Evolutionary conservation across 2,329 filamentous ascomycete species (phyloP), one percentile per base, ranked within the genome.

Genomic region (Zymoseptoria pseudotritici): DNA sequence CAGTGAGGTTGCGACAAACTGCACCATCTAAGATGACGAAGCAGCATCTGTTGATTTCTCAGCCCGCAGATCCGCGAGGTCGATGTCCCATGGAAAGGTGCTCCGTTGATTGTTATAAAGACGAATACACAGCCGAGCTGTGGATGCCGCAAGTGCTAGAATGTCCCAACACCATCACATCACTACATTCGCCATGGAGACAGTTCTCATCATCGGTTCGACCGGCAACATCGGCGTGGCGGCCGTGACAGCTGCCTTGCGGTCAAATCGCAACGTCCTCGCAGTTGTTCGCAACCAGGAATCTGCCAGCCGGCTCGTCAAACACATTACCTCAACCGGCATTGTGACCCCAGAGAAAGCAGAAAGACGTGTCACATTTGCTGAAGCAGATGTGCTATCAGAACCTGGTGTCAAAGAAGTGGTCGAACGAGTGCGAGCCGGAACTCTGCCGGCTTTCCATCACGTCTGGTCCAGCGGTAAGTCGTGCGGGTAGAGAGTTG

Each of bases 141-240:
- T 20, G 17, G 20, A 6, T n/a, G 4, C 20, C 8, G 4, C 20
- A 6, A 50, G 11, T 20, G 9, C 9, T 7, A 17, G 5, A 7
- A 7, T 11, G 4, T 50, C 20, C 9, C 46, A 7, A 50, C 4
- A 50, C 2, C 46, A 50, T 50, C 46, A 50, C 7, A 21, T 50
- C 46, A n/a, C 46, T 4, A 50, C 17, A 50, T n/a, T 11, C 46
- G 46, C 46, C 17, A 50, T 50, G 17, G 56, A 65, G 53, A 74
- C 71, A 7, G 70, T 77, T 55, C 68, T 77, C 19, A 65, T 77
- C 53, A 65, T 76, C 53, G 74, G 73, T 50, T 69, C 74, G 2
- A 74, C 73, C 3, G 74, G 74, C 21, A 74, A 76, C 61, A 74
- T 76, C 54, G 74, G 74, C 58, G 62, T 70, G 2, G 63, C 73